These are phyloP conservation scores for Byssoonygena ceratinophila DNA, from an alignment of 2,329 filamentous ascomycete genomes.

Conservation along the genomic window DNA sequence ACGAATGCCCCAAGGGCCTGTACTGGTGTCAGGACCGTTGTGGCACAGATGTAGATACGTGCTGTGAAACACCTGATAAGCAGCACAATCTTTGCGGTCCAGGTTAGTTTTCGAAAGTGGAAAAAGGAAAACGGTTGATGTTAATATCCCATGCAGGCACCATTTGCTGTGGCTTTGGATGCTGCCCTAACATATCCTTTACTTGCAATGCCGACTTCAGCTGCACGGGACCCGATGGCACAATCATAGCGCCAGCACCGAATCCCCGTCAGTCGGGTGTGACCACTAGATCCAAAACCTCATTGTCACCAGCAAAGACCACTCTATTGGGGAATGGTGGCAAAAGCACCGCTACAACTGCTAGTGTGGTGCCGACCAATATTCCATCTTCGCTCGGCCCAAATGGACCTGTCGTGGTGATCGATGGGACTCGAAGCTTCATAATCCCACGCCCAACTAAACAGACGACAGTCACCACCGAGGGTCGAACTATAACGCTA, in stretches of 20 bases:
- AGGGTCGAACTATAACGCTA: conserved; percentile 3
- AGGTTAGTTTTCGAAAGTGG: neutral
- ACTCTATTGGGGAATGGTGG: no score
- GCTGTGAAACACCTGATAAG: conserved; percentile 10
- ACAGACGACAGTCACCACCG: conserved; percentile 5
- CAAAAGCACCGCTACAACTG: neutral
- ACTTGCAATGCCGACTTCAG: conserved; percentile 12
- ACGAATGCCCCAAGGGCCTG: conserved; percentile 9
- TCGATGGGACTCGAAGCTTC: conserved; percentile 1
- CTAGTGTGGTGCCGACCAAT: neutral
- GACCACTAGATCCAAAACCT: no score
- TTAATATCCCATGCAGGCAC: neutral
- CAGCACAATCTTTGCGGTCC: conserved; percentile 7
- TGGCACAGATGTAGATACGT: conserved; percentile 7
- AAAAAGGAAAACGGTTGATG: neutral
- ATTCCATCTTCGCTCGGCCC: neutral
- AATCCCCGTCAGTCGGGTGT: neutral
- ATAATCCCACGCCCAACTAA: neutral
- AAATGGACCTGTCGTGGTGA: neutral
- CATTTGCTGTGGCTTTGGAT: conserved; percentile 12
- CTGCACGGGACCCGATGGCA: conserved; percentile 11
- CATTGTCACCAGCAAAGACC: no score
- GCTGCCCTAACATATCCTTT: conserved; percentile 12
- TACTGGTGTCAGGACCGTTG: conserved; percentile 12
- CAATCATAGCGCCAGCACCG: conserved; percentile 1